Conservation (phyloP, 345 rosid species). For the Fremontodendron californicum region DNA sequence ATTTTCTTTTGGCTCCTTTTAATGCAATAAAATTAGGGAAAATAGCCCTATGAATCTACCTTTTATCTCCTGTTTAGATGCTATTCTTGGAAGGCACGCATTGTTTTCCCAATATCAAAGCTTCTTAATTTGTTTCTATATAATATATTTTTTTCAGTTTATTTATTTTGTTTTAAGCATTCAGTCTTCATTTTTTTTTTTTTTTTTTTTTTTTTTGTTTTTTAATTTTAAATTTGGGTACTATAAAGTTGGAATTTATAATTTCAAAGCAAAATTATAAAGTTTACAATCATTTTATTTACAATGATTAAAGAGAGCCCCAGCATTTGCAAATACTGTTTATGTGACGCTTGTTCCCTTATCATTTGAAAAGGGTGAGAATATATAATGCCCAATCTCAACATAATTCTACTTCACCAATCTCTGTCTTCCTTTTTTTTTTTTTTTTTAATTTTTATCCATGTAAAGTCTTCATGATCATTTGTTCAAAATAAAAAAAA, state of each 20-base stretch:
- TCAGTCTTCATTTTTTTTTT: too few species aligned
- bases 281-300: background rate
- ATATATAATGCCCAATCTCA: background rate
- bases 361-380: background rate
- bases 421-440: background rate
- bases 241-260: too few species aligned
- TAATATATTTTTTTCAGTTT: too few species aligned
- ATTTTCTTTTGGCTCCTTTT: constrained; percentile 25
- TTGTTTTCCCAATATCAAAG: background rate
- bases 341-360: too few species aligned
- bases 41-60: constrained; percentile 17
- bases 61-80: constrained; percentile 13
- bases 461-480: background rate
- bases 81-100: constrained; percentile 19
- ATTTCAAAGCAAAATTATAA: too few species aligned
- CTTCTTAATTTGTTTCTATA: too few species aligned
- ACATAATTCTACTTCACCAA: background rate
- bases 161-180: too few species aligned
- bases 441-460: background rate
- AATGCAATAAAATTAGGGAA: constrained; percentile 22
- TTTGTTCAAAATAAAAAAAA: background rate
- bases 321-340: background rate
- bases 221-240: too few species aligned
- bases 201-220: too few species aligned
- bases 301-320: background rate